Base-by-base conservation (phyloP, 2,329 filamentous ascomycete species). In the Aureobasidium pullulans region DNA sequence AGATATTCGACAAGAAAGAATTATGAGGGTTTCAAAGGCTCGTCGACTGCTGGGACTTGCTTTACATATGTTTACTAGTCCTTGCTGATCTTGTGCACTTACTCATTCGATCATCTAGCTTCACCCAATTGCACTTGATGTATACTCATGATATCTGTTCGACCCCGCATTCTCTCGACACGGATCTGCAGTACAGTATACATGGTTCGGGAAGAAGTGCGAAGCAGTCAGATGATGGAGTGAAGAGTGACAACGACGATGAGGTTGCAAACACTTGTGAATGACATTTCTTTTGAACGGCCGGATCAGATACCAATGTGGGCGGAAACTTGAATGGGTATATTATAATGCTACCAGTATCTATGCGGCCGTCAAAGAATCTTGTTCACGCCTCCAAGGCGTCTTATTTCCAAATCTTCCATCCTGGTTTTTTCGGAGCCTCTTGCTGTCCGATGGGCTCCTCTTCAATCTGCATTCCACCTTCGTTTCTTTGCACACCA, bases 381-480 rank as follows among this genome's bases (percentile, higher is more conserved):
- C 29, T 16, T 10, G 15, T 5, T 29, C 16, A 7, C 2, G 23
- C 31, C 1, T 23, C 7, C 31, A 29, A 28, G 7, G 39, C 6
- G 48, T n/a, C 32, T 44, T 28, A 52, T 64, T 50, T 53, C 72
- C 71, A 70, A 64, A 72, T 70, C 70, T 70, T 71, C 71, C 68
- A 73, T 64, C 67, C 70, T 61, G 62, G 68, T 63, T 75, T 76
- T 54, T 72, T 76, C 61, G 71, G 16, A 16, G 6, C 6, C 2
- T 56, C 40, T 29, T 44, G 67, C n/a, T 68, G 70, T 57, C 70
- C 67, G 59, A 36, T 6, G 34, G 34, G 29, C 39, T 54, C 34
- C 29, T 50, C n/a, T 19, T 53, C 43, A 4, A 29, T 19, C 1
- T n/a, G 39, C 9, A 23, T 9, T 29, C 16, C 36, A 11, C 36